Base-by-base conservation (phyloP, 176 grass and related monocot genomes). In the Oryza australiensis region DNA sequence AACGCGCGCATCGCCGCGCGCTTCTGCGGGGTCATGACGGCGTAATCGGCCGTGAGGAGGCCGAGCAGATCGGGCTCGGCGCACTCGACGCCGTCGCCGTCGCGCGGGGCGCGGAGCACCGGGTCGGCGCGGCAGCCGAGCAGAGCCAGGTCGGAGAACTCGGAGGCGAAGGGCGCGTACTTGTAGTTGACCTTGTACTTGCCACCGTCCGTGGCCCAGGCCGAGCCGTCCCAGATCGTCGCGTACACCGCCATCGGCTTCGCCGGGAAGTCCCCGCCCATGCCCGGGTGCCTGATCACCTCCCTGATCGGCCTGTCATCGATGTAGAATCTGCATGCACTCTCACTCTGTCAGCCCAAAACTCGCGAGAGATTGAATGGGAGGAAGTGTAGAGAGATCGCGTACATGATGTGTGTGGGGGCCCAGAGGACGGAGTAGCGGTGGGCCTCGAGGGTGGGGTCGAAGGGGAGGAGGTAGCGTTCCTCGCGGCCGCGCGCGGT, bases 131-230 rank as follows among this genome's bases (percentile, higher is more conserved):
- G 84, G 87, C 84, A 80, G 43, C 92, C 92, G 20, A 24, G 53
- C 33, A 89, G 40, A 23, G 90, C 66, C 0, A 94, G 83, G 59
- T 80, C 77, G 27, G 89, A 76, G 89, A 94, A 89, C 6, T 89
- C 84, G 20, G 92, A 73, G 22, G 66, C 41, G 81, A 92, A 94
- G 1, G 92, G 92, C 70, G 89, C 87, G 89, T 94, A 92, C 80
- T 94, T 94, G 87, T 94, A 94, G 89, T 87, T 94, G 3, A 85
- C 85, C 87, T 94, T 94, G 84, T 89, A 88, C 87, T 92, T 94
- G 49, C 92, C 92, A 7, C 89, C 87, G 9, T 94, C 92, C 11
- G 92, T 94, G 57, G 92, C 92, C 92, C 92, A 94, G 9, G 87
- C 32, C 22, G 92, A 94, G 57, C 92, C 92, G 77, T 94, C 92